A percentile compares a stretch with the other conserved stretches of the same genome.
Evolutionary conservation across 116 monocot genomes (phyloP).

Genomic region (Cymodocea nodosa): DNA sequence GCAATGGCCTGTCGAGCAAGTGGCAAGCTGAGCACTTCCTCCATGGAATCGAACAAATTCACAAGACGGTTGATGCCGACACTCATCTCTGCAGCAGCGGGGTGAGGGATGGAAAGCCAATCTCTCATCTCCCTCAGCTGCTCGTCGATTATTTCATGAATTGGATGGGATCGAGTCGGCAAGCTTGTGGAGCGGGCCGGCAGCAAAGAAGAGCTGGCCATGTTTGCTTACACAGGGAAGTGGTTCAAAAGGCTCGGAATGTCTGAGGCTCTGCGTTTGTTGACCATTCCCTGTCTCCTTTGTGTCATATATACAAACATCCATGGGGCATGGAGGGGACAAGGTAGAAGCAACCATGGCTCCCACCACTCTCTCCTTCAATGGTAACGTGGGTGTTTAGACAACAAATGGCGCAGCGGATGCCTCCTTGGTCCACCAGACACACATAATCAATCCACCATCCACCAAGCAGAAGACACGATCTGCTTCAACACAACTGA

Average conservation of each 20-base stretch:
- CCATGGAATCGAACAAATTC: slow-evolving; percentile 19
- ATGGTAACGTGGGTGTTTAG: not conserved
- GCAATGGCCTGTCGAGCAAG: slow-evolving; percentile 14
- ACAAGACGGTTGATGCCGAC: slow-evolving; percentile 14
- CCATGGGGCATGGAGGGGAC: slow-evolving; percentile 4
- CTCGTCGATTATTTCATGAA: not conserved
- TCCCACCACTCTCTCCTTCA: not conserved
- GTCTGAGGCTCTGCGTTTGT: not conserved
- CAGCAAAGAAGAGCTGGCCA: not conserved
- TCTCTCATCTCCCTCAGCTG: not conserved
- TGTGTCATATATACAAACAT: not conserved
- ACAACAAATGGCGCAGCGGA: not conserved
- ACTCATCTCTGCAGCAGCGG: slow-evolving; percentile 6
- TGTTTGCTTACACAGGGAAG: not conserved
- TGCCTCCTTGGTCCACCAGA: slow-evolving; percentile 1
- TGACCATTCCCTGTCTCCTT: not conserved
- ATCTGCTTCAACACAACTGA: not conserved
- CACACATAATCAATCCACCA: not conserved
- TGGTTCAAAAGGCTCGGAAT: not conserved
- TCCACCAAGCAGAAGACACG: not conserved
- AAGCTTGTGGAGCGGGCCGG: slow-evolving; percentile 8
- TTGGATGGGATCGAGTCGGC: slow-evolving; percentile 10
- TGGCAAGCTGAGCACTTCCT: slow-evolving; percentile 24
- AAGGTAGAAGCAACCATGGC: not conserved
- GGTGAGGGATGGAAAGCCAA: not conserved